phyloP scores from a whole-genome alignment of 2,329 filamentous ascomycete genomes.

The Diaporthe vexans region DNA sequence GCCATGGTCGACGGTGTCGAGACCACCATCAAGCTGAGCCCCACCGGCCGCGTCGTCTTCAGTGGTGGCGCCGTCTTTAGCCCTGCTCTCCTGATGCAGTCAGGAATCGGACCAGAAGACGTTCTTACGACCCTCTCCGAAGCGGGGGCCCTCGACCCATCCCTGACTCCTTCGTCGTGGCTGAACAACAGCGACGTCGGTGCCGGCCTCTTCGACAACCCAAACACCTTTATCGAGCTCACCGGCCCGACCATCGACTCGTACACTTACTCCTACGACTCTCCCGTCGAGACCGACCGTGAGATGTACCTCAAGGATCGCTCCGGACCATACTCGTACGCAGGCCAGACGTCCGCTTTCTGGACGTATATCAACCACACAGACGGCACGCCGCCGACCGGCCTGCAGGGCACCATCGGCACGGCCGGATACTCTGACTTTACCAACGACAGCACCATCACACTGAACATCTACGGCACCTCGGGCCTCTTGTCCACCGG shows the following conservation, averaged over 20 bases:
- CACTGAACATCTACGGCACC: constrained; percentile 70
- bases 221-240: constrained; percentile 67
- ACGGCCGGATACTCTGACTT: constrained; percentile 59
- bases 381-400: constrained; percentile 55
- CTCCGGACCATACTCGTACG: constrained; percentile 67
- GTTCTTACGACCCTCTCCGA: constrained; percentile 41
- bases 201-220: constrained; percentile 67
- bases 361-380: constrained; percentile 61
- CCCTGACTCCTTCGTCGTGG: constrained; percentile 55
- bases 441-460: constrained; percentile 61
- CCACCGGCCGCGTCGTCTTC: constrained; percentile 53
- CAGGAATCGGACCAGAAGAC: constrained; percentile 53
- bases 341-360: constrained; percentile 66
- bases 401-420: constrained; percentile 67
- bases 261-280: constrained; percentile 61
- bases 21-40: constrained; percentile 49
- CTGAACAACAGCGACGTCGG: constrained; percentile 65
- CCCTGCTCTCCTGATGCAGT: constrained; percentile 54
- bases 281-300: constrained; percentile 57
- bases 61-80: constrained; percentile 53
- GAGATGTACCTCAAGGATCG: constrained; percentile 62
- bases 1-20: constrained; percentile 59
- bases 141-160: constrained; percentile 40
- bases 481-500: constrained; percentile 65
- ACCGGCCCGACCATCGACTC: constrained; percentile 58